Evolutionary conservation across 257 asterid genomes (phyloP), one percentile per base, ranked within the genome.

Genomic region (Haberlea rhodopensis): DNA sequence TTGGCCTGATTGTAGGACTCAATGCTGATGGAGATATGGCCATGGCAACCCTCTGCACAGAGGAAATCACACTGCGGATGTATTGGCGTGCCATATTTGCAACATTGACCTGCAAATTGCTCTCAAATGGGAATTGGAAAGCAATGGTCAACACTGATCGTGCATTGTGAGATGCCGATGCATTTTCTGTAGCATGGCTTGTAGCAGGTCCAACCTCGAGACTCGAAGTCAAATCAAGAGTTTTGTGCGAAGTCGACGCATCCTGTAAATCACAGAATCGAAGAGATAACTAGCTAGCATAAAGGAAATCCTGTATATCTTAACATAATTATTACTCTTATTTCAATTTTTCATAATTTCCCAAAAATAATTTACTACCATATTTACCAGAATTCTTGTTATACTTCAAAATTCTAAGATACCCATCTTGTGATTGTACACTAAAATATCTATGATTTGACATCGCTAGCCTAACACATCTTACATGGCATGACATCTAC

Each of bases 91-190:
- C 96, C 96, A 88, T 87, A 3, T 90, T 62, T 15, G 95, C 96
- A 15, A 94, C 88, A 31, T 81, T 88, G 0, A 86, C 97, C 79
- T 80, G 95, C 37, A 90, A 81, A 75, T 79, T 82, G 82, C 75
- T 85, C 85, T 94, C 99, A 3, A 86, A 90, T 1, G 96, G 97
- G 80, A 94, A 94, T 62, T 94, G 99, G 77, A 94, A 90, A 5
- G 97, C 99, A 9, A 94, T 90, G 0, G 96, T 94, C 65, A 94
- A 75, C 6, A 94, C 92, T 0, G 99, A 82, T 28, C 99, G 81
- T 7, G 89, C 76, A 37, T 70, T 75, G 66, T 57, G 78, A 16
- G 84, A 69, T 3, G 89, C 70, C 9, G 84, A 73, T 0, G 72
- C 65, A 24, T 58, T 72, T 60, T 61, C 80, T 8, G 60, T 69